Percentiles rank a stretch among this genome's conserved stretches.
These are phyloP conservation scores for Penicillium sp. DNA, from an alignment of 2,329 filamentous ascomycete genomes.

Conservation along the genomic window DNA sequence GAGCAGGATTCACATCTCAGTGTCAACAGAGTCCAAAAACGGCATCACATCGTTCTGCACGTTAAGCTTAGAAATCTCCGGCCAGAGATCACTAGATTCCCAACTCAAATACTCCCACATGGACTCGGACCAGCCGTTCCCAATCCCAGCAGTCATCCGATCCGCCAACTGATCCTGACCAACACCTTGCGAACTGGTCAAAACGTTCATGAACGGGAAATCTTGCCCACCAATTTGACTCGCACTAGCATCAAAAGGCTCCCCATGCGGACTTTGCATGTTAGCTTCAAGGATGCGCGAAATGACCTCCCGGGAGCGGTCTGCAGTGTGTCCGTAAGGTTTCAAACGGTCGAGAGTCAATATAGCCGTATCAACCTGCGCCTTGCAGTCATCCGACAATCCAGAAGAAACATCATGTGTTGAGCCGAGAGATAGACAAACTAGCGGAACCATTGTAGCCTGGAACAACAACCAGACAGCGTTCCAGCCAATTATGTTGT, in stretches of 20 bases:
- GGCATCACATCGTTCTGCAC: constrained; percentile 13
- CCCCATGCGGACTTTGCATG: constrained; percentile 25
- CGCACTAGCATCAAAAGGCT: constrained; percentile 10
- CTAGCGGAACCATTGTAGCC: constrained; percentile 74
- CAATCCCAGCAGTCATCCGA: constrained; percentile 17
- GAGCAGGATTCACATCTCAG: background rate
- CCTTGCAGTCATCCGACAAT: constrained; percentile 18
- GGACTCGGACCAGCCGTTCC: constrained; percentile 17
- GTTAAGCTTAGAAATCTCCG: constrained; percentile 15
- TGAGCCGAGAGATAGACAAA: constrained; percentile 17
- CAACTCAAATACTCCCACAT: constrained; percentile 26
- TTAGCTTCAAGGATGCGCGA: constrained; percentile 19
- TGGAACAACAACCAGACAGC: constrained; percentile 80
- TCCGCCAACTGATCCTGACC: constrained; percentile 11
- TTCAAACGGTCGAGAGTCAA: constrained; percentile 19
- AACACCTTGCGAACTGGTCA: constrained; percentile 5
- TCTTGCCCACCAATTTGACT: constrained; percentile 2
- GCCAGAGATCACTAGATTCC: constrained; percentile 20
- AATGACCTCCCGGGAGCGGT: constrained; percentile 21
- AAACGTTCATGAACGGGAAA: background rate
- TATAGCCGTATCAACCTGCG: constrained; percentile 24
- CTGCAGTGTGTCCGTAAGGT: constrained; percentile 22
- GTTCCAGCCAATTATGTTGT: constrained; percentile 78
- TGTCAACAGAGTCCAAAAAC: constrained; percentile 9
- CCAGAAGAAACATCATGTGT: constrained; percentile 11